These are phyloP conservation scores for Saccharomyces jurei DNA, from an alignment of 805 yeast genomes.

Conservation along the genomic window DNA sequence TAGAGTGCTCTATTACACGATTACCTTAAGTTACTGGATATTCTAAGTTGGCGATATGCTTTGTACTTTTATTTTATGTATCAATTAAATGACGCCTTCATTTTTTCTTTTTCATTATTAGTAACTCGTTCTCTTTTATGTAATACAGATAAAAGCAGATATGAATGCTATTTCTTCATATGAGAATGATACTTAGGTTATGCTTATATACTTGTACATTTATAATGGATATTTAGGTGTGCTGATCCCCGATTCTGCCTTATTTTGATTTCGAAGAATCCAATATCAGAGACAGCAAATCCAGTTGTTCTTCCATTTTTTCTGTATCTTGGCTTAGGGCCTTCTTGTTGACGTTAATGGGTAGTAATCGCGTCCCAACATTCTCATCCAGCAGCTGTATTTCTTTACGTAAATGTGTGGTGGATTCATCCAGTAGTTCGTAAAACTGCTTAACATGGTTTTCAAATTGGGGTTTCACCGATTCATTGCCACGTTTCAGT, in stretches of 20 bases:
- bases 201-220: neutral
- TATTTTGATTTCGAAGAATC: neutral
- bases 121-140: neutral
- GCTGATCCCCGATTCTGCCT: neutral
- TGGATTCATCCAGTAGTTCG: constrained; percentile 17
- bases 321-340: constrained; percentile 30
- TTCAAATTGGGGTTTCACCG: constrained; percentile 24
- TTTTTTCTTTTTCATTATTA: neutral
- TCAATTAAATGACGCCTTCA: neutral
- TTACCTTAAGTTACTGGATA: neutral
- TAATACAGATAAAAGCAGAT: neutral
- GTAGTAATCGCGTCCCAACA: constrained; percentile 25
- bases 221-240: neutral
- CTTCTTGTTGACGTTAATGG: constrained; percentile 26
- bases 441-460: constrained; percentile 23
- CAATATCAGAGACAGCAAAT: constrained; percentile 10
- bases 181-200: neutral
- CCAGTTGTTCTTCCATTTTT: constrained; percentile 23
- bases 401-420: constrained; percentile 20
- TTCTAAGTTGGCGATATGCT: neutral
- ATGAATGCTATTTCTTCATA: neutral
- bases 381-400: constrained; percentile 25
- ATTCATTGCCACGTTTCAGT: constrained; percentile 25
- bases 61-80: neutral
- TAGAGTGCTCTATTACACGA: neutral